Evolutionary conservation across 129 eudicot species (phyloP), one percentile per base, ranked within the genome.

Genomic region (Pittosporum tobira): DNA sequence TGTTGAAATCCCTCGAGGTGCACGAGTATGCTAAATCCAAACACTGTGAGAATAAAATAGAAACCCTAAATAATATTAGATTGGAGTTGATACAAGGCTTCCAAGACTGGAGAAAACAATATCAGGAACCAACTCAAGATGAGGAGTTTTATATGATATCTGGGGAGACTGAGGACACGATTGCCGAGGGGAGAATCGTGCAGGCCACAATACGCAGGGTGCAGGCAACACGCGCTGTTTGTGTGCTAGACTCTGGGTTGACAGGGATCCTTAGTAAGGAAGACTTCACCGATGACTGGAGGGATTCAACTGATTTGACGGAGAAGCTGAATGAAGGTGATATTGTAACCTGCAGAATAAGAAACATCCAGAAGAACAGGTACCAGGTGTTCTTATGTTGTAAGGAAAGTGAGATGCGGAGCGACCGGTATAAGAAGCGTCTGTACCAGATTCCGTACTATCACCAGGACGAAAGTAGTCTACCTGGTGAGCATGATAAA

Each of bases 61-160:
- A 85, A 66, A 89, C 93, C 30, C 72, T 85, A 40, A 48, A 65
- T 30, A 83, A 76, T 63, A 77, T 85, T n/a, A 82, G 76, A 49
- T 61, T 71, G 61, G 97, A 89, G 68, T 55, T 82, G 75, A 75
- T 85, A 47, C 73, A 85, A 10, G 95, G 93, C 23, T 89, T 82
- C 49, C 95, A 82, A 53, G 97, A 89, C 43, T 69, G 88, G 74
- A 82, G 97, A 27, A 73, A 71, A 61, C 79, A 71, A 57, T 89
- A 69, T 45, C 86, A 69, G 44, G 97, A 89, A 48, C 95, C 93
- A 18, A 79, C 64, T 56, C 95, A 79, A 60, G 97, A 89, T 47
- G 97, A 89, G 48, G 95, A 85, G 55, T 89, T 89, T 44, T 75
- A 61, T 55, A 77, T 89, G 97, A 82, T 89, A 26, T 81, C 97